A percentile compares a stretch with the other conserved stretches of the same genome.
Evolutionary conservation across 1,139 yeast genomes (phyloP).

Genomic region (Lodderomyces oxycetoniae): DNA sequence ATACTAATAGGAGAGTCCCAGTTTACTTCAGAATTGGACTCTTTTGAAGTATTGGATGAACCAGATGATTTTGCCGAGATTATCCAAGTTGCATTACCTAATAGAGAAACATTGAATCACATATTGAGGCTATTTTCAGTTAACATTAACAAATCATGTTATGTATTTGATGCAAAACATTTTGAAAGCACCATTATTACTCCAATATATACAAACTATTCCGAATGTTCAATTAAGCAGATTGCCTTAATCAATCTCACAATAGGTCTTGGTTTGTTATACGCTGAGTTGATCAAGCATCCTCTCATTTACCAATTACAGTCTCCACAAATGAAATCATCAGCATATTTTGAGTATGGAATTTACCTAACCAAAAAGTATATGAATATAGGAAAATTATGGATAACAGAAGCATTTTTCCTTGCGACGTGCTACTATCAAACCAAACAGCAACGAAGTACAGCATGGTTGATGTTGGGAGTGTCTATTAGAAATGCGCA

Average conservation of each 20-base stretch:
- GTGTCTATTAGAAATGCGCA: constrained; percentile 15
- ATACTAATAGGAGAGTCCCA: constrained; percentile 12
- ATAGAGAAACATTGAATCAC: constrained; percentile 5
- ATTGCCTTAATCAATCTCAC: constrained; percentile 12
- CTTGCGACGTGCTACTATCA: constrained; percentile 36
- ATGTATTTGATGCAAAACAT: constrained; percentile 11
- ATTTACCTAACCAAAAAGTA: constrained; percentile 11
- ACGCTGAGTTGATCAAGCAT: constrained; percentile 12
- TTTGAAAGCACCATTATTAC: constrained; percentile 9
- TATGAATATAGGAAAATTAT: constrained; percentile 20
- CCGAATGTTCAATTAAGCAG: constrained; percentile 11
- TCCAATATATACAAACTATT: constrained; percentile 11
- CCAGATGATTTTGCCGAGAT: constrained; percentile 11
- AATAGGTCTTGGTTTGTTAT: constrained; percentile 13
- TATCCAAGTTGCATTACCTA: constrained; percentile 13
- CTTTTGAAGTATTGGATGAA: constrained; percentile 11
- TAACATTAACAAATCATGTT: constrained; percentile 12
- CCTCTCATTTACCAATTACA: constrained; percentile 9
- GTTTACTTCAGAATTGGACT: constrained; percentile 10
- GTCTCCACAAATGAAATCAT: constrained; percentile 10
- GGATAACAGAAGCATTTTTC: constrained; percentile 39
- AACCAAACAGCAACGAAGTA: constrained; percentile 30
- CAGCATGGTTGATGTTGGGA: constrained; percentile 31
- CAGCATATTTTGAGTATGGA: constrained; percentile 14
- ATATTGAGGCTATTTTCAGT: constrained; percentile 9